A percentile compares a stretch with the other conserved stretches of the same genome.
Evolutionary conservation across 1,284 basidiomycete species (phyloP).

Genomic region (Schizophyllum commune): DNA sequence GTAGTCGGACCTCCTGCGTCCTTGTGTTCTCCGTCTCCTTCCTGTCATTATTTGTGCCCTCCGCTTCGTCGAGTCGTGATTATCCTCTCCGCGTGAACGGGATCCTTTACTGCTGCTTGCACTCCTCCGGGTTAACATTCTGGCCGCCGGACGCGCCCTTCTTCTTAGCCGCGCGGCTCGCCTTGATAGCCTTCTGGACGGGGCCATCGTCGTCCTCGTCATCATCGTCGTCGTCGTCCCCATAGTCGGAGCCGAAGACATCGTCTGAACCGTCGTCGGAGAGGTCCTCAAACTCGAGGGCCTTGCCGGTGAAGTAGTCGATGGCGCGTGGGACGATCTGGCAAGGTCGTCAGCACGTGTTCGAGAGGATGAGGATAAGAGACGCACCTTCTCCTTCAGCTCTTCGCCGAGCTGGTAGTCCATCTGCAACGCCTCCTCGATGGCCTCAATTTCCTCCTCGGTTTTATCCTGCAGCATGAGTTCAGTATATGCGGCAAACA

Average conservation of each 20-base stretch:
- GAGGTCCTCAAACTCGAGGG: slow-evolving; percentile 83
- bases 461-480: slow-evolving; percentile 46
- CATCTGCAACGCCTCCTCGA: slow-evolving; percentile 90
- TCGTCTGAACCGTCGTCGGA: slow-evolving; percentile 52
- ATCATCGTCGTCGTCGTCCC: slow-evolving; percentile 53
- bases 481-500: background rate
- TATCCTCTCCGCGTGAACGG: too few relatives aligned
- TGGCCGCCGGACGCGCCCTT: slow-evolving; percentile 23
- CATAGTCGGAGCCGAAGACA: slow-evolving; percentile 54
- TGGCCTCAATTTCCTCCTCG: slow-evolving; percentile 82
- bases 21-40: too few relatives aligned
- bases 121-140: slow-evolving; percentile 69
- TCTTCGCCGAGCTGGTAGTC: slow-evolving; percentile 99
- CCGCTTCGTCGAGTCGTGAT: too few relatives aligned
- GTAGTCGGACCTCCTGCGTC: too few relatives aligned
- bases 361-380: background rate
- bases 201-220: slow-evolving; percentile 52
- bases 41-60: too few relatives aligned
- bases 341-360: background rate
- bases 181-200: slow-evolving; percentile 48
- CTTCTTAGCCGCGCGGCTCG: slow-evolving; percentile 5
- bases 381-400: slow-evolving; percentile 83
- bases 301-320: slow-evolving; percentile 96
- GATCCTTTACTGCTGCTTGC: slow-evolving; percentile 69
- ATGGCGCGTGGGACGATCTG: slow-evolving; percentile 92